Evolutionary conservation across 2,329 filamentous ascomycete species (phyloP), one percentile per base, ranked within the genome.

Genomic region (Conoideocrella luteorostrata): DNA sequence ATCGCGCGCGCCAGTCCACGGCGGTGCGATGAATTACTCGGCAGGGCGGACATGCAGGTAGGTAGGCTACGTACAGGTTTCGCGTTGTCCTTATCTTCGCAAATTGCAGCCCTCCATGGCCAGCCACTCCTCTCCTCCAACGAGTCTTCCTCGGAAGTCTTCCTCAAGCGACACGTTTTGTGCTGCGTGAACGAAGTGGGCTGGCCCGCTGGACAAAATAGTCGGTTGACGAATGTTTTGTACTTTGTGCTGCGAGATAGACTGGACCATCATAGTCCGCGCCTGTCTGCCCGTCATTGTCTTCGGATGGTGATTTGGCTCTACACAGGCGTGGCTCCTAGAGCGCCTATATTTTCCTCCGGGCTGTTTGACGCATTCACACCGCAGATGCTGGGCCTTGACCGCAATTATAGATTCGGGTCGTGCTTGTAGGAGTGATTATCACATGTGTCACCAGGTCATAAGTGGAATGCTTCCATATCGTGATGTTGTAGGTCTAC

Each of bases 241-340:
- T 44, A 29, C 37, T 23, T 18, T 26, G 24, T 53, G 61, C 60
- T 73, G 70, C 71, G 54, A 74, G 64, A 74, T 54, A 42, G 52
- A 59, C 39, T 35, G 71, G 70, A 65, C 70, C 70, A 71, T 74
- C 71, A 74, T 74, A 74, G 71, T 74, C 71, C 71, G 56, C 61
- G 70, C 61, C 69, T 61, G 66, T 68, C 61, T 63, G 43, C 26
- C 23, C 15, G 34, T 17, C 30, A 18, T 32, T 44, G 39, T 36
- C 22, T 40, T 39, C 24, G 11, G 34, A 32, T 26, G 40, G 21
- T 45, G 47, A 44, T 30, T 47, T 42, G 38, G 51, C 52, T 47
- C 47, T 52, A 73, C 70, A 62, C 63, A 64, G 69, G 68, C 68
- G 70, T 66, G 71, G 71, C 71, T 74, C 71, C 71, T 52, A 60